phyloP scores from a whole-genome alignment of 176 grass and related monocot genomes.

The Musa beccarii region DNA sequence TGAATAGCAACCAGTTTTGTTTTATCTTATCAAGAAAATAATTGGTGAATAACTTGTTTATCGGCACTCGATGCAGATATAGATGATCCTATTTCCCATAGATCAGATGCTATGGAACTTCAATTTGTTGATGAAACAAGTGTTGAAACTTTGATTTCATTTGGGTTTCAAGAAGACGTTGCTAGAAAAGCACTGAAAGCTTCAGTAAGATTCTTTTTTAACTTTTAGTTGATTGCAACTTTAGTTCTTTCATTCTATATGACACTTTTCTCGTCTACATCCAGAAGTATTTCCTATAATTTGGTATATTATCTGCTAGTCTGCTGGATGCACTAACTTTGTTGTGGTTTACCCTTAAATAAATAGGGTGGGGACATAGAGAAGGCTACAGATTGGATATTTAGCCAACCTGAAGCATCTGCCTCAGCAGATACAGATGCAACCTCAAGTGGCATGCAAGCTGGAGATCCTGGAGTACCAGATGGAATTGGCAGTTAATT shows the following conservation, averaged over 20 bases:
- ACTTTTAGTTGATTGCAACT: too few species aligned
- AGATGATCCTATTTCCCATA: conserved; percentile 66
- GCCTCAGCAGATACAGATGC: conserved; percentile 43
- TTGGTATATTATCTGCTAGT: too few species aligned
- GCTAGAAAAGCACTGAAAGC: conserved; percentile 76
- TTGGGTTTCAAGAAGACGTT: conserved; percentile 85
- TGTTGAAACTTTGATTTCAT: conserved; percentile 81
- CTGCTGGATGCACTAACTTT: too few species aligned
- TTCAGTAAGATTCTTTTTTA: conserved; percentile 54
- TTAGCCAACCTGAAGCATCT: conserved; percentile 62
- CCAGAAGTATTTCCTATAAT: background rate
- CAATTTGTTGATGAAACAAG: conserved; percentile 70
- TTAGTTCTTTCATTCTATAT: too few species aligned
- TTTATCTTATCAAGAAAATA: conserved; percentile 5
- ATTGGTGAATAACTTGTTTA: background rate
- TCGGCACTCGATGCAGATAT: conserved; percentile 54
- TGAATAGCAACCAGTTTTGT: background rate
- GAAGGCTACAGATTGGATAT: conserved; percentile 93
- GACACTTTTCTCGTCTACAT: background rate
- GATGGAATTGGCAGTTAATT: conserved; percentile 88
- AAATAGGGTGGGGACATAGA: conserved; percentile 84
- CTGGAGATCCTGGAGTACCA: conserved; percentile 38
- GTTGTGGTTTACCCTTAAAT: background rate
- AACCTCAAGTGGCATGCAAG: conserved; percentile 38
- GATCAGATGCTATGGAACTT: conserved; percentile 23